phyloP scores from a whole-genome alignment of 352 stramenopile genomes.

The Phytopythium vexans region DNA sequence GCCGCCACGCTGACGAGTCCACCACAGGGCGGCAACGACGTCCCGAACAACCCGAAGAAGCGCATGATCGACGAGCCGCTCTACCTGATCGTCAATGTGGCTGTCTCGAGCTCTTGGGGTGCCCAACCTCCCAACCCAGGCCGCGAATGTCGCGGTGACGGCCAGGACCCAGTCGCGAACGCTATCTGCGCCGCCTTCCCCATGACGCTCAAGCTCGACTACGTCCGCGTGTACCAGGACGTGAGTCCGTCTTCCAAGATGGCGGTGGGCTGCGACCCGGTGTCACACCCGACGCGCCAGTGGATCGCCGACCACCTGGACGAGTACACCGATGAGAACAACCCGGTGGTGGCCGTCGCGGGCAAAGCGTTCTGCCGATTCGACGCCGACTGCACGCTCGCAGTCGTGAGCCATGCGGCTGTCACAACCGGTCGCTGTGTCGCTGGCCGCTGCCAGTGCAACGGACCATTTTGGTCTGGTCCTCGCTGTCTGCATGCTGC shows the following conservation, averaged over 20 bases:
- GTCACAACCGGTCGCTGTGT: conserved; percentile 1
- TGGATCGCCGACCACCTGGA: conserved; percentile 79
- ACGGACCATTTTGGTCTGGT: conserved; percentile 3
- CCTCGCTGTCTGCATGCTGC: conserved; percentile 6
- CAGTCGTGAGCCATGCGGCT: not conserved
- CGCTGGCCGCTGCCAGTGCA: not conserved
- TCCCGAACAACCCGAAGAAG: conserved; percentile 56
- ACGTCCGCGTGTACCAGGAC: conserved; percentile 79
- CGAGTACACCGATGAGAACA: conserved; percentile 68
- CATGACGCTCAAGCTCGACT: conserved; percentile 75
- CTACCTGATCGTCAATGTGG: conserved; percentile 96
- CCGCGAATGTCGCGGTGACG: conserved; percentile 49
- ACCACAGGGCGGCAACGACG: conserved; percentile 34
- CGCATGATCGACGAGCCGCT: conserved; percentile 94
- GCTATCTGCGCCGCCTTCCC: conserved; percentile 64
- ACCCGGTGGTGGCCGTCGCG: conserved; percentile 51
- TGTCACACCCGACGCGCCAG: conserved; percentile 56
- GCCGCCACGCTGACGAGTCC: conserved; percentile 48
- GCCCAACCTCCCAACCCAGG: conserved; percentile 62
- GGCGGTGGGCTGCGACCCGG: conserved; percentile 56
- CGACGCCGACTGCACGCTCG: conserved; percentile 58
- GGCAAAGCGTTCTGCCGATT: conserved; percentile 55
- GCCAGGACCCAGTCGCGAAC: conserved; percentile 35
- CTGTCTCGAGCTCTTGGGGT: conserved; percentile 90
- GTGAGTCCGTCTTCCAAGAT: conserved; percentile 33